Evolutionary conservation across 2,329 filamentous ascomycete genomes (phyloP), one percentile per base, ranked within the genome.

Genomic region (Tolypocladium album): DNA sequence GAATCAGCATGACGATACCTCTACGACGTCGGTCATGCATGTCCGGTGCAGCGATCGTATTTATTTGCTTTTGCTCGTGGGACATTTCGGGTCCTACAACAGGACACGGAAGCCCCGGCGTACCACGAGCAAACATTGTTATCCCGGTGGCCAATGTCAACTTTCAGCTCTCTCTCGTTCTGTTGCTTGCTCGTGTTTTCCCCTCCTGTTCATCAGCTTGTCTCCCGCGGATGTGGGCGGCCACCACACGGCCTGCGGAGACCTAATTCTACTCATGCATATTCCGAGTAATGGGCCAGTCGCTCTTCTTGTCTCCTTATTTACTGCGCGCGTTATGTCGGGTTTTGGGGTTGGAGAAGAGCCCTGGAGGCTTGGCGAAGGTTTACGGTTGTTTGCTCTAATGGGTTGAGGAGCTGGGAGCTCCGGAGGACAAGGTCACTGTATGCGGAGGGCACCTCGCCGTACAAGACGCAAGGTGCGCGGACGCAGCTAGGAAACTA

Each of bases 11-110:
- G 79, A 82, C 79, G 78, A 82, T 78, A 76, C 71, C 72, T 75
- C 68, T 73, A 76, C 72, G 74, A 74, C 75, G 74, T 78, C 77
- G 78, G 78, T 82, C 78, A 78, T 82, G 78, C 78, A 72, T 81
- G 81, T 83, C 81, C 79, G 79, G 82, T 76, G 83, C 81, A 82
- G 78, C 79, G 79, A 81, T 81, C 76, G 73, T 78, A 72, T 66
- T 66, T 70, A 75, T 69, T 66, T 71, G 53, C 64, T 63, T 62
- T 61, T 61, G 47, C 61, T 65, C 60, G 65, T 61, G 59, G 62
- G 20, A 9, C 36, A 47, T 20, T n/a, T 4, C 43, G 17, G 36
- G 50, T 13, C n/a, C n/a, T 38, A 5, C 27, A 31, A 31, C 27
- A 31, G 20, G 58, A n/a, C 50, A 17, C 36, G 9, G 43, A 22